A percentile compares a stretch with the other conserved stretches of the same genome.
phyloP scores from a whole-genome alignment of 768 basidiomycete genomes.

The Podaxis sp. region DNA sequence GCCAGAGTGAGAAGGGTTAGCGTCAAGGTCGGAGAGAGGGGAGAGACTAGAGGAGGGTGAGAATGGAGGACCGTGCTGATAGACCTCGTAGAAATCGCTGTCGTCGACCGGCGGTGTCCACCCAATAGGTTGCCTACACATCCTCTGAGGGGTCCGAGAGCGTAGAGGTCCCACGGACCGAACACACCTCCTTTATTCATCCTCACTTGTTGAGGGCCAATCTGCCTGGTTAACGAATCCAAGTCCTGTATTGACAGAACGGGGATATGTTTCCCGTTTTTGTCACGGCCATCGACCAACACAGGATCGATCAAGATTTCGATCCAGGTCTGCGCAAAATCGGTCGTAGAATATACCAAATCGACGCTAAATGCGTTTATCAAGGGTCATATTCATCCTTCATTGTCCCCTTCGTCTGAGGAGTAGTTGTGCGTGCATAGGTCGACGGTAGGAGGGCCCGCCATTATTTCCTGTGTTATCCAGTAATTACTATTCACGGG shows the following conservation, averaged over 20 bases:
- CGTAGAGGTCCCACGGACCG: background rate
- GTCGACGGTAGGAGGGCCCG: background rate
- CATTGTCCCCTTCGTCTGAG: background rate
- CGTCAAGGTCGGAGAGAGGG: constrained; percentile 16
- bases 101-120: constrained; percentile 31
- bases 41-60: constrained; percentile 20
- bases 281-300: background rate
- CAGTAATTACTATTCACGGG: background rate
- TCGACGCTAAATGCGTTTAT: background rate
- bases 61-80: background rate
- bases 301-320: background rate
- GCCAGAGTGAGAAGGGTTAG: constrained; percentile 17
- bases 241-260: background rate
- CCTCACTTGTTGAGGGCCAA: background rate
- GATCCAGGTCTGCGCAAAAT: background rate
- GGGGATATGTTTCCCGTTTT: background rate
- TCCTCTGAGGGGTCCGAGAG: background rate
- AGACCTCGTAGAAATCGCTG: constrained; percentile 23
- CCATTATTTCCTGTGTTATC: background rate
- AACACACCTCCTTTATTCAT: constrained; percentile 1
- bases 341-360: background rate
- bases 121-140: constrained; percentile 21
- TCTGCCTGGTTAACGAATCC: no score
- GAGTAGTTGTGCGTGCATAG: no score
- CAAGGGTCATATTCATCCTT: background rate